Percentiles rank a stretch among this genome's conserved stretches.
phyloP scores from a whole-genome alignment of 1,284 basidiomycete genomes.

The Ustilago cynodontis region DNA sequence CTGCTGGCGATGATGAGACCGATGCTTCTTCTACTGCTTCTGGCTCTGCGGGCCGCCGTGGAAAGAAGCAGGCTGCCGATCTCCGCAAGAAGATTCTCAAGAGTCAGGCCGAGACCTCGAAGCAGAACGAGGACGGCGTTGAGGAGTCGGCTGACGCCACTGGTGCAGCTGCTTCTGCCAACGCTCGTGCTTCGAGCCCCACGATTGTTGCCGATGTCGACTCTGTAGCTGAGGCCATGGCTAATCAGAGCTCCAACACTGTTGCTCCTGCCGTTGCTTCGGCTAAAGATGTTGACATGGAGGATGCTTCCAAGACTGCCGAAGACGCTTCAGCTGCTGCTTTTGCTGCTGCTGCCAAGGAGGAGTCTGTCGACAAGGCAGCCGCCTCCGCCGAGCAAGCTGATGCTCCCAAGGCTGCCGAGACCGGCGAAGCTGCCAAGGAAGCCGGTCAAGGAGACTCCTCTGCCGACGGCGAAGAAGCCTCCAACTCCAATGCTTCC shows the following conservation, averaged over 20 bases:
- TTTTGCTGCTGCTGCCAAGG: neutral
- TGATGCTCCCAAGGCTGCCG: conserved; percentile 14
- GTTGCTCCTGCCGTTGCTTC: conserved; percentile 35
- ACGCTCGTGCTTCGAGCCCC: conserved; percentile 41
- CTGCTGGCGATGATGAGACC: conserved; percentile 51
- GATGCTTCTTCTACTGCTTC: conserved; percentile 46
- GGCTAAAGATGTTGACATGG: conserved; percentile 54
- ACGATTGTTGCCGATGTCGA: conserved; percentile 50
- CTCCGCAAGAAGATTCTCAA: conserved; percentile 57
- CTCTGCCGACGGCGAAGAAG: conserved; percentile 23
- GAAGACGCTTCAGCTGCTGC: neutral
- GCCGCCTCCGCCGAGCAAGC: conserved; percentile 2
- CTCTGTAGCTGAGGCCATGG: conserved; percentile 43
- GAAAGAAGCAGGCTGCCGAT: conserved; percentile 52
- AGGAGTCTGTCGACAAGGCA: conserved; percentile 7
- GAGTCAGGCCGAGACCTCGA: conserved; percentile 55
- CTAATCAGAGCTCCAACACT: conserved; percentile 50
- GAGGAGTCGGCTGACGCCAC: conserved; percentile 42
- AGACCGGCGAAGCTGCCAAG: conserved; percentile 16
- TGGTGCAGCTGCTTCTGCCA: conserved; percentile 41
- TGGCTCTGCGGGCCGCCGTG: conserved; percentile 29
- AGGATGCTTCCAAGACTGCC: conserved; percentile 34
- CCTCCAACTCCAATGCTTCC: conserved; percentile 63
- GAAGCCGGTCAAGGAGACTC: conserved; percentile 19
- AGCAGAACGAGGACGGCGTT: conserved; percentile 45